A percentile compares a stretch with the other conserved stretches of the same genome.
These are phyloP conservation scores for Trametopsis cervina DNA, from an alignment of 768 basidiomycete species.

Conservation along the genomic window DNA sequence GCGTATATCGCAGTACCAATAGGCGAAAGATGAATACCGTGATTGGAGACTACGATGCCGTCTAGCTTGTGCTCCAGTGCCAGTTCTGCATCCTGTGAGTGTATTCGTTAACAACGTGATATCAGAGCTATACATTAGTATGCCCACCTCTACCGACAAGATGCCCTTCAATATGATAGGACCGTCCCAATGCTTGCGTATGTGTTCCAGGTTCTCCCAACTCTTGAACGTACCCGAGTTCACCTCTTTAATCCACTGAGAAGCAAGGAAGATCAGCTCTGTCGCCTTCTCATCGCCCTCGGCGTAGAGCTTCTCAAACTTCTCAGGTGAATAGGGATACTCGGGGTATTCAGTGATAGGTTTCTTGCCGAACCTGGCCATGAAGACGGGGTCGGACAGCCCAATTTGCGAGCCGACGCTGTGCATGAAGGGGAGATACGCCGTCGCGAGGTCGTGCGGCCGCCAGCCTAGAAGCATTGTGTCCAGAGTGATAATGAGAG, in stretches of 20 bases:
- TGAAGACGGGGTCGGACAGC: slow-evolving; percentile 72
- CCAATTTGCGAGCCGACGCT: slow-evolving; percentile 64
- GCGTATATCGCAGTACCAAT: too few relatives aligned
- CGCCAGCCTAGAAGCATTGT: slow-evolving; percentile 72
- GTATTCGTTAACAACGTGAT: neutral
- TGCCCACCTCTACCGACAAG: slow-evolving; percentile 45
- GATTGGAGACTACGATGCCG: slow-evolving; percentile 80
- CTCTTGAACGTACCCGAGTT: slow-evolving; percentile 56
- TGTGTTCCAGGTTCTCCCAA: slow-evolving; percentile 67
- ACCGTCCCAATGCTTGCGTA: slow-evolving; percentile 71
- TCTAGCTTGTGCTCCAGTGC: slow-evolving; percentile 60
- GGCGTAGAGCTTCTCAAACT: slow-evolving; percentile 32
- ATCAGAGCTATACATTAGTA: neutral
- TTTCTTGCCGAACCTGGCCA: slow-evolving; percentile 45
- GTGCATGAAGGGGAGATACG: slow-evolving; percentile 61
- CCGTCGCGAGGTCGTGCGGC: slow-evolving; percentile 60
- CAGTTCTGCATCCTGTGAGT: slow-evolving; percentile 52
- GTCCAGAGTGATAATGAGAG: slow-evolving; percentile 76
- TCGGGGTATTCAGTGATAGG: slow-evolving; percentile 34
- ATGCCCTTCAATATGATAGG: slow-evolving; percentile 76
- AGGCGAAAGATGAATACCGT: slow-evolving; percentile 40
- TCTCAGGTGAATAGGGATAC: slow-evolving; percentile 55
- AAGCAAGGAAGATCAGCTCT: slow-evolving; percentile 41
- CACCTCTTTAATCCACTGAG: slow-evolving; percentile 55
- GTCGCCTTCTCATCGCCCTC: slow-evolving; percentile 42